These are phyloP conservation scores for Curvularia verruculosa DNA, from an alignment of 2,329 filamentous ascomycete genomes.

Conservation along the genomic window DNA sequence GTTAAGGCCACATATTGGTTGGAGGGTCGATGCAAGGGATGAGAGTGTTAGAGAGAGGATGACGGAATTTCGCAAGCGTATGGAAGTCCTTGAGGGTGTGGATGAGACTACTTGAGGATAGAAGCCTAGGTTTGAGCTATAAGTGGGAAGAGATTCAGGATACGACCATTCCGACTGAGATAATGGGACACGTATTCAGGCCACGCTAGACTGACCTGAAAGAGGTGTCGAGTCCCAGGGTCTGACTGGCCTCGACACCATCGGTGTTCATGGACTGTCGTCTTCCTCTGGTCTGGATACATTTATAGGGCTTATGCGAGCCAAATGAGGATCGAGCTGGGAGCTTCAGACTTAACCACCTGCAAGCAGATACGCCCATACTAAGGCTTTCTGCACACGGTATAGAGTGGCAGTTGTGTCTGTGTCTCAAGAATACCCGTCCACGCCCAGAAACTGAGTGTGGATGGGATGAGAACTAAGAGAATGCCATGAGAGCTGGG, in stretches of 20 bases:
- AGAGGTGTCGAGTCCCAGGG: not conserved
- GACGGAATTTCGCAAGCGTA: not conserved
- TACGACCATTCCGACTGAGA: too few species aligned
- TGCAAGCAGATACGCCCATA: not conserved
- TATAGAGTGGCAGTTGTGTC: not conserved
- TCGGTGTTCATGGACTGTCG: not conserved
- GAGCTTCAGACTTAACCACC: not conserved
- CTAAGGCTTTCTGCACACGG: not conserved
- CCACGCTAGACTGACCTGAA: not conserved
- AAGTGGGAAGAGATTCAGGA: too few species aligned
- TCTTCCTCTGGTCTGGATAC: too few species aligned
- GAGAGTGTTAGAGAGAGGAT: constrained; percentile 5
- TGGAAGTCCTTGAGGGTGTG: not conserved
- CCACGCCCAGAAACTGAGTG: not conserved
- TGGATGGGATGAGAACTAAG: not conserved
- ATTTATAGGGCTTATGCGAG: too few species aligned
- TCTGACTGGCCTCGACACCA: not conserved
- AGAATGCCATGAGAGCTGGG: not conserved
- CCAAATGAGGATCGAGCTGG: not conserved
- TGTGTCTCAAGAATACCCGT: not conserved
- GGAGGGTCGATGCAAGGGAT: constrained; percentile 16
- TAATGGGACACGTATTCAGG: too few species aligned
- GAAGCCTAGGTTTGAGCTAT: too few species aligned
- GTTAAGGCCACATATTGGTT: constrained; percentile 13
- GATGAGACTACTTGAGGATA: too few species aligned